Conservation (phyloP, 768 basidiomycete genomes). For the Tulasnella sp. region DNA sequence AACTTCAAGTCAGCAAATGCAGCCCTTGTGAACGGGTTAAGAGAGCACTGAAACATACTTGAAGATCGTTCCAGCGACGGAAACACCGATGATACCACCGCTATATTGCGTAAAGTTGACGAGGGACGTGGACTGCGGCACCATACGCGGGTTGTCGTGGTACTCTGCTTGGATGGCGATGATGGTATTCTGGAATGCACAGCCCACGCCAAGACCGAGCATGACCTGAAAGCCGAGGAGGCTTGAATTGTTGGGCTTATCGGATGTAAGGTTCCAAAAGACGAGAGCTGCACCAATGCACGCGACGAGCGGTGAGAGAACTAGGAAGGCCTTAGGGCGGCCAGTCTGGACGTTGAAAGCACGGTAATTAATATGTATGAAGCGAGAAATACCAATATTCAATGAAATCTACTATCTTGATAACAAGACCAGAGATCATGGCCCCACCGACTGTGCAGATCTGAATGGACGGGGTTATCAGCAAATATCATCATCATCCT, state of each 20-base stretch:
- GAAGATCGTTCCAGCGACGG: slow-evolving; percentile 11
- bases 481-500: not conserved
- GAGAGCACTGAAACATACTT: not conserved
- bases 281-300: slow-evolving; percentile 28
- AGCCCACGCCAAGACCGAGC: slow-evolving; percentile 30
- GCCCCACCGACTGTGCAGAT: slow-evolving; percentile 25
- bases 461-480: not conserved
- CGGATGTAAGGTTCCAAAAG: slow-evolving; percentile 17
- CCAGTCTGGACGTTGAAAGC: slow-evolving; percentile 21
- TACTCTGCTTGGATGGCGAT: slow-evolving; percentile 32
- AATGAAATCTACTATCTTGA: slow-evolving; percentile 18
- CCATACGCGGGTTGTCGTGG: slow-evolving; percentile 18
- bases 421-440: slow-evolving; percentile 25
- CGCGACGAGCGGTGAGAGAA: slow-evolving; percentile 24
- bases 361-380: too few species aligned
- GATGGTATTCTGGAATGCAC: slow-evolving; percentile 29
- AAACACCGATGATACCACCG: slow-evolving; percentile 12
- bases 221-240: slow-evolving; percentile 32
- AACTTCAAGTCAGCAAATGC: not conserved
- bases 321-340: slow-evolving; percentile 26
- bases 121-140: slow-evolving; percentile 15
- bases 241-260: slow-evolving; percentile 4
- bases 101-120: slow-evolving; percentile 16
- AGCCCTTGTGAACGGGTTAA: slow-evolving; percentile 8
- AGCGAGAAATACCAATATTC: too few species aligned